Evolutionary conservation across 2,329 filamentous ascomycete genomes (phyloP).

Genomic region (Trichoderma sp.): DNA sequence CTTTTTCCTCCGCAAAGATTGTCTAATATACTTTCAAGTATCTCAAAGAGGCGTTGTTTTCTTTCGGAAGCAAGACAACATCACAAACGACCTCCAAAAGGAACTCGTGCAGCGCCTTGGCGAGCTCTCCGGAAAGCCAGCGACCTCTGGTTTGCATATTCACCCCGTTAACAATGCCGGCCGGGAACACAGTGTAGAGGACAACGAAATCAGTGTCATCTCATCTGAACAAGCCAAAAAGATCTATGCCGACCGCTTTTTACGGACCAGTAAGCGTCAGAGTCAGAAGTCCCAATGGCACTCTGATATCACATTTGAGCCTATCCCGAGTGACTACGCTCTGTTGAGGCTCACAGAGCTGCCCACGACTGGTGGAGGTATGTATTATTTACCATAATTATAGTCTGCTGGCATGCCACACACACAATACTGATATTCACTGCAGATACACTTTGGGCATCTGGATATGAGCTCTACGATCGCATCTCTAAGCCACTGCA

Average conservation of each 20-base stretch:
- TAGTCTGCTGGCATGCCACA: not conserved
- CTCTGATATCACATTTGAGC: slow-evolving; percentile 51
- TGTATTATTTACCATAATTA: not conserved
- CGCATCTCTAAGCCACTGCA: slow-evolving; percentile 52
- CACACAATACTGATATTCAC: not conserved
- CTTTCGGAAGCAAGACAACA: slow-evolving; percentile 39
- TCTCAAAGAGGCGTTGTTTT: slow-evolving; percentile 44
- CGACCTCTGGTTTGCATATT: slow-evolving; percentile 53
- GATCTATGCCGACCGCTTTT: slow-evolving; percentile 55
- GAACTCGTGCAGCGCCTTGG: slow-evolving; percentile 42
- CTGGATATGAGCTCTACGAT: slow-evolving; percentile 62
- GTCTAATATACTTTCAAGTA: slow-evolving; percentile 24
- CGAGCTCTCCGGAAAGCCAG: slow-evolving; percentile 41
- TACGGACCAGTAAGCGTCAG: slow-evolving; percentile 31
- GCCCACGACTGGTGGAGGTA: slow-evolving; percentile 56
- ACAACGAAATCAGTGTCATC: slow-evolving; percentile 50
- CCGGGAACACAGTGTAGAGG: slow-evolving; percentile 43
- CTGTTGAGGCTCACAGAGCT: slow-evolving; percentile 59
- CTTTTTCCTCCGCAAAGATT: not conserved
- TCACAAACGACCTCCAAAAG: slow-evolving; percentile 42
- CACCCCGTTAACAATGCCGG: slow-evolving; percentile 57
- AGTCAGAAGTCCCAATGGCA: slow-evolving; percentile 40
- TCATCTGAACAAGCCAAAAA: slow-evolving; percentile 41
- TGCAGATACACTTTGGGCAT: slow-evolving; percentile 55
- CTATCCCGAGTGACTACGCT: slow-evolving; percentile 60